Conservation (phyloP, 140 eudicot species). For the Bidens hawaiensis region DNA sequence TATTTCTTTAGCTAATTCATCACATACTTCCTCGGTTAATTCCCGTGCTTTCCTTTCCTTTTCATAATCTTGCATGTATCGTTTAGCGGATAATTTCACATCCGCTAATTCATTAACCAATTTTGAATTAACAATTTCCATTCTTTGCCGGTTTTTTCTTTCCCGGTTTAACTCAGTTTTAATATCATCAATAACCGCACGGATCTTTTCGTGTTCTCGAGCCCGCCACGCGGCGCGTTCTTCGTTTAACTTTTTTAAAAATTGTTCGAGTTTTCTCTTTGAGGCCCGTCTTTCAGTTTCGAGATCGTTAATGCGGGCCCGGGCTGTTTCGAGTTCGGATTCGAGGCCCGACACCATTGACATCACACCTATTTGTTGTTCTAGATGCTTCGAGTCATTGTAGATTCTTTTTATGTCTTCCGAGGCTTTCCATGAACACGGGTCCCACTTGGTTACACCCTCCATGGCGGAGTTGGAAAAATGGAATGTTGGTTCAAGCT, state of each 20-base stretch:
- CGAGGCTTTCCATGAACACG: slow-evolving; percentile 47
- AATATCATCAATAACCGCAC: slow-evolving; percentile 76
- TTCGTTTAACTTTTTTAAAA: slow-evolving; percentile 74
- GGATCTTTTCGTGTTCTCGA: slow-evolving; percentile 87
- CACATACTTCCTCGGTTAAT: slow-evolving; percentile 86
- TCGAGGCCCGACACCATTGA: slow-evolving; percentile 46
- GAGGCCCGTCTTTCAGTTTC: slow-evolving; percentile 78
- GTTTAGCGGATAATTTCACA: slow-evolving; percentile 61
- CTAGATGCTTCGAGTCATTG: slow-evolving; percentile 39
- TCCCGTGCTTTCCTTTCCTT: slow-evolving; percentile 77
- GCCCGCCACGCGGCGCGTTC: slow-evolving; percentile 85
- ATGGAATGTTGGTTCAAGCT: slow-evolving; percentile 62
- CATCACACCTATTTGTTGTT: slow-evolving; percentile 41
- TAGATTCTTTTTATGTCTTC: slow-evolving; percentile 39
- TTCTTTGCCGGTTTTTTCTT: slow-evolving; percentile 73
- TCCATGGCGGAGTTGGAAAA: slow-evolving; percentile 76
- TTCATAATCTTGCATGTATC: slow-evolving; percentile 77
- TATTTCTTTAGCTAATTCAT: slow-evolving; percentile 89
- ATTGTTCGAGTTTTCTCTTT: slow-evolving; percentile 88
- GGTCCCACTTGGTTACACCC: slow-evolving; percentile 99
- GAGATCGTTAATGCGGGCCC: slow-evolving; percentile 59
- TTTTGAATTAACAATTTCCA: slow-evolving; percentile 74
- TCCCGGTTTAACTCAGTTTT: slow-evolving; percentile 68
- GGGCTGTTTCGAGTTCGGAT: slow-evolving; percentile 79
- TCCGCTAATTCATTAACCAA: slow-evolving; percentile 71